Base-by-base conservation (phyloP, 2,329 filamentous ascomycete genomes). In the Chalara sp. region DNA sequence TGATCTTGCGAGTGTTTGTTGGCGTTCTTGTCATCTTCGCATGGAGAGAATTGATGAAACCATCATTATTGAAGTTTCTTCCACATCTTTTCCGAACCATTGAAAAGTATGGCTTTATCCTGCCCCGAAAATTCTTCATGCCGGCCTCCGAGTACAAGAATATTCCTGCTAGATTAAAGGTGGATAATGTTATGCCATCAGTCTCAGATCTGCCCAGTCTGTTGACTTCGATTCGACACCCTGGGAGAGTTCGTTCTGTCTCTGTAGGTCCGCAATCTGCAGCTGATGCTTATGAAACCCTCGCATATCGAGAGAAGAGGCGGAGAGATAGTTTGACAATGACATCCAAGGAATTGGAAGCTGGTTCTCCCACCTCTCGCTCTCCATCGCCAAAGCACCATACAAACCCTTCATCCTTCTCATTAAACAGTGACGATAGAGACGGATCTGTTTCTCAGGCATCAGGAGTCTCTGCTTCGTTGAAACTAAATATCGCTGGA, bases 191-290 rank as follows among this genome's bases (percentile, higher is more conserved):
- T 47, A 83, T 99, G 60, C 93, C 93, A 10, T 84, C 84, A 8
- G 86, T 95, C n/a, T 88, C 86, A 29, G 89, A 96, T 55, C 80
- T 97, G 28, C 89, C 92, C 3, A 79, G 81, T 32, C 82, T 96
- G 64, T 76, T 96, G 29, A 86, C 84, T 53, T 89, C 84, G 41
- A 87, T 97, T 44, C 83, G 89, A 29, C 84, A 92, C 59, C 87
- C 89, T 0, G 79, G 78, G 11, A 77, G 89, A 53, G 85, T 85
- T 54, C 81, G 93, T 47, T 86, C 90, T 32, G 82, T 97, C 33
- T 96, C 90, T 5, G 80, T 97, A 48, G 93, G 93, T 0, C 93
- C 93, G 1, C 93, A 97, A 70, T 96, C 91, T 44, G 91, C 91
- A 54, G 93, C 93, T 2, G 93, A 99, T 70, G 93, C 90, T 29